Percentiles rank a stretch among this genome's conserved stretches.
Evolutionary conservation across 202 grass and related monocot species (phyloP).

Genomic region (Cymbopogon flexuosus): DNA sequence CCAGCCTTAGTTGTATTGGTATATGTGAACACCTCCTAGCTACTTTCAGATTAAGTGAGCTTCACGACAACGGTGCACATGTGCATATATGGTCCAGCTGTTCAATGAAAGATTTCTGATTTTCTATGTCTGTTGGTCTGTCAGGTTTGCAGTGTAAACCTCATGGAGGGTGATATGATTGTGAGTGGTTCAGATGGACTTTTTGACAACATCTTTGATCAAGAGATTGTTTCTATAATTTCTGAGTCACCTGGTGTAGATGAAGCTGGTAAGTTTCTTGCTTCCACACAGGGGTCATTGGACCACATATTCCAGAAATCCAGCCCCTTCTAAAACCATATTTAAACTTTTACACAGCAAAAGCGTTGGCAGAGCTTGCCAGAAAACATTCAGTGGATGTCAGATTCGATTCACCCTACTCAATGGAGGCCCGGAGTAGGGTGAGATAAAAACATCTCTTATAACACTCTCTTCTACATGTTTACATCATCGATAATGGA

Average conservation of each 20-base stretch:
- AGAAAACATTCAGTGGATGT: conserved; percentile 79
- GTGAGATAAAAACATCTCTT: conserved; percentile 35
- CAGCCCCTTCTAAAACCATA: neutral
- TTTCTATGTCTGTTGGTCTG: conserved; percentile 7
- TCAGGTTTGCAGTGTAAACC: conserved; percentile 75
- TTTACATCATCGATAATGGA: neutral
- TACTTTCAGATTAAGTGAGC: neutral
- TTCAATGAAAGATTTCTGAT: conserved; percentile 11
- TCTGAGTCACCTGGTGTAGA: conserved; percentile 51
- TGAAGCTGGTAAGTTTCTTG: conserved; percentile 60
- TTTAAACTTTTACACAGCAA: conserved; percentile 40
- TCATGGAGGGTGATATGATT: conserved; percentile 73
- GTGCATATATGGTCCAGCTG: neutral
- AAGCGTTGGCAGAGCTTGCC: conserved; percentile 69
- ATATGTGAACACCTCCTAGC: neutral
- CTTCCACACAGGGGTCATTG: neutral
- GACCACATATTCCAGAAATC: neutral
- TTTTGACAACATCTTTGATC: conserved; percentile 90
- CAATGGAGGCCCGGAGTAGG: conserved; percentile 68
- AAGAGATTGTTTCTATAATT: conserved; percentile 64
- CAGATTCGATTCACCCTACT: conserved; percentile 92
- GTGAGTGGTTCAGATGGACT: conserved; percentile 92
- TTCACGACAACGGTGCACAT: neutral
- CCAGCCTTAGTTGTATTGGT: neutral
- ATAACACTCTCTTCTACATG: neutral